These are phyloP conservation scores for Clonostachys sp. DNA, from an alignment of 2,329 filamentous ascomycete species.

Conservation along the genomic window DNA sequence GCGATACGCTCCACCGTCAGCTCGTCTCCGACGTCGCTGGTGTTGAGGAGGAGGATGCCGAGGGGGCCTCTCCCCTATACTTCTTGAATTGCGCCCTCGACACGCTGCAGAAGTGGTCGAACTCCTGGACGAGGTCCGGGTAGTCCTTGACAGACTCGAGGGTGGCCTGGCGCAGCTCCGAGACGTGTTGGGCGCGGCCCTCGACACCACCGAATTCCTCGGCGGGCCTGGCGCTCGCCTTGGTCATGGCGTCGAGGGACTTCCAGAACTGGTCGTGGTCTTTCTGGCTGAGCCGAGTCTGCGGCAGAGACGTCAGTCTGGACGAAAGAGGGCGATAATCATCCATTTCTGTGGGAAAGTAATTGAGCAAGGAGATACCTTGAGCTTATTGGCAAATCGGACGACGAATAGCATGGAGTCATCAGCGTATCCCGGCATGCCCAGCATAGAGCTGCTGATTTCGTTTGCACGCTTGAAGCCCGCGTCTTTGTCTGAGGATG, in stretches of 20 bases:
- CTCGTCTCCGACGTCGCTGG: too few species aligned
- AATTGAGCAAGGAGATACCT: not conserved
- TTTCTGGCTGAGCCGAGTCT: conserved; percentile 5
- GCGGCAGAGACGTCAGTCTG: too few species aligned
- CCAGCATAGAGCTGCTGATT: conserved; percentile 1
- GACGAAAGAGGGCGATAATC: too few species aligned
- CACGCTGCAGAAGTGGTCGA: conserved; percentile 13
- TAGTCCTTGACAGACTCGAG: conserved; percentile 15
- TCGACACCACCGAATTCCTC: conserved; percentile 2
- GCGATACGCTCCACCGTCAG: too few species aligned
- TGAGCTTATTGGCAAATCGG: conserved; percentile 1
- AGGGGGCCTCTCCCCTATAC: not conserved
- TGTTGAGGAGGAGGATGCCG: too few species aligned
- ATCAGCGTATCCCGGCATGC: conserved; percentile 1
- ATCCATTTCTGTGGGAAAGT: too few species aligned
- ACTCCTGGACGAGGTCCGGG: conserved; percentile 17
- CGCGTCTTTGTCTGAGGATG: too few species aligned
- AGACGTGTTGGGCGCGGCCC: conserved; percentile 4
- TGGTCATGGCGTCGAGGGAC: conserved; percentile 7
- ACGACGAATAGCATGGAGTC: conserved; percentile 4
- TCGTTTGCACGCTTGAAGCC: not conserved
- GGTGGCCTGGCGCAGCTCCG: conserved; percentile 12
- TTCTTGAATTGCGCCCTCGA: conserved; percentile 7
- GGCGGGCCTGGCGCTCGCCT: conserved; percentile 6
- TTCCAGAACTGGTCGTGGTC: conserved; percentile 16